Conservation (phyloP, 169 alveolate genomes). For the Plasmodium cynomolgi region DNA sequence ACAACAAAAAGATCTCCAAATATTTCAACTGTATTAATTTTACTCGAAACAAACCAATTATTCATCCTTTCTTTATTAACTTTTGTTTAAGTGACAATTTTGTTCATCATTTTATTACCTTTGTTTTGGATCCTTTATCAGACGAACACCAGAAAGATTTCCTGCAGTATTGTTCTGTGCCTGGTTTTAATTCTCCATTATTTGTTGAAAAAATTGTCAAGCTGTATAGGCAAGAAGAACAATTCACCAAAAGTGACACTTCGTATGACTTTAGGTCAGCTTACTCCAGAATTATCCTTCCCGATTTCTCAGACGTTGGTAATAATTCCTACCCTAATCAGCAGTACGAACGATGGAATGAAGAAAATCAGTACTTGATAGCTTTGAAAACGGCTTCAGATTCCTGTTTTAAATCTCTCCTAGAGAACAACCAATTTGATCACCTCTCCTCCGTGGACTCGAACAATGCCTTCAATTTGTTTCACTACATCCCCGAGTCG, state of each 20-base stretch:
- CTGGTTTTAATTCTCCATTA: slow-evolving; percentile 60
- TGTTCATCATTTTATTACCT: slow-evolving; percentile 43
- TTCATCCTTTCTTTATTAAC: slow-evolving; percentile 67
- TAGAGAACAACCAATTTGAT: slow-evolving; percentile 3
- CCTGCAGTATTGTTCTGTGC: slow-evolving; percentile 64
- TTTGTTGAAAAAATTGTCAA: slow-evolving; percentile 39
- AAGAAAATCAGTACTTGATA: slow-evolving; percentile 29
- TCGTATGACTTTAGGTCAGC: slow-evolving; percentile 58
- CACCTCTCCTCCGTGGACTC: not conserved
- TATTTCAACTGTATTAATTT: slow-evolving; percentile 54
- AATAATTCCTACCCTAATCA: not conserved
- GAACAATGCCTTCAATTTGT: slow-evolving; percentile 31
- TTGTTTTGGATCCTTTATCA: slow-evolving; percentile 58
- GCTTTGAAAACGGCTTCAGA: slow-evolving; percentile 68
- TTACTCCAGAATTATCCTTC: slow-evolving; percentile 21
- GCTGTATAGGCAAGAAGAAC: slow-evolving; percentile 45
- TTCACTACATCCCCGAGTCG: slow-evolving; percentile 61
- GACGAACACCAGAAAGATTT: slow-evolving; percentile 57
- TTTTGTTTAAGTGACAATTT: slow-evolving; percentile 51
- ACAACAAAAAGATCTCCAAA: slow-evolving; percentile 32
- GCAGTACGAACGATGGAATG: slow-evolving; percentile 12
- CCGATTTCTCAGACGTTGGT: not conserved
- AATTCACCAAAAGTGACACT: slow-evolving; percentile 38
- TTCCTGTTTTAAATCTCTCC: slow-evolving; percentile 5
- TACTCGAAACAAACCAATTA: slow-evolving; percentile 73